Evolutionary conservation across 192 early-diverging fungal species (phyloP), one percentile per base, ranked within the genome.

Genomic region (Coemansia sp.): DNA sequence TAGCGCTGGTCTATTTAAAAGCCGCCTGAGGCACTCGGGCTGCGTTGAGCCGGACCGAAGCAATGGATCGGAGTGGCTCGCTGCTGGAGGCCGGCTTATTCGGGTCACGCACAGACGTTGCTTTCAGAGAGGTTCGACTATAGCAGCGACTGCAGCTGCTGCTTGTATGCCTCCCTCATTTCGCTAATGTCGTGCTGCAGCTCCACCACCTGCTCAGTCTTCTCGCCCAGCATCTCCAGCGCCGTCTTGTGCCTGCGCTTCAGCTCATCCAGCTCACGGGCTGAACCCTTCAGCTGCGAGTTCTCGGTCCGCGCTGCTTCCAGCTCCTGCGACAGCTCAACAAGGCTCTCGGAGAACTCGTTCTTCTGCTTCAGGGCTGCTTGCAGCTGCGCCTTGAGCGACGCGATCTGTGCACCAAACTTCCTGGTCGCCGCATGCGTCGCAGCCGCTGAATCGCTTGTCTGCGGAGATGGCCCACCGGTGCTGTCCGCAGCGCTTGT

Each of bases 161-260:
- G 72, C 12, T 86, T 69, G 68, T 87, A 91, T 65, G 89, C 89
- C 44, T 90, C 89, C 64, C 90, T 90, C n/a, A 95, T 90, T 71
- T 97, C 95, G 0, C 56, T 61, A 53, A 93, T 85, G 71, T 91
- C 92, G 5, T 88, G 88, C 65, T 87, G 78, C 32, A 97, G 83
- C 44, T 97, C 95, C 49, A 90, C 80, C 13, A 94, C 91, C 63
- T 88, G 85, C 71, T 97, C 95, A 39, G 93, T 93, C 70, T 90
- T 89, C 74, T 97, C 95, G 20, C 95, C 95, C 43, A 97, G 74
- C 76, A 97, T 81, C 69, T 93, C 95, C 11, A 97, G 80, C n/a
- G 90, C 88, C 5, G 92, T 74, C 32, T 61, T 67, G 56, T 84
- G 86, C 63, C 86, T 79, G 64, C 74, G 84, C 65, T 88, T 85